Evolutionary conservation across 2,329 filamentous ascomycete genomes (phyloP), one percentile per base, ranked within the genome.

Genomic region (Xylaria sp.): DNA sequence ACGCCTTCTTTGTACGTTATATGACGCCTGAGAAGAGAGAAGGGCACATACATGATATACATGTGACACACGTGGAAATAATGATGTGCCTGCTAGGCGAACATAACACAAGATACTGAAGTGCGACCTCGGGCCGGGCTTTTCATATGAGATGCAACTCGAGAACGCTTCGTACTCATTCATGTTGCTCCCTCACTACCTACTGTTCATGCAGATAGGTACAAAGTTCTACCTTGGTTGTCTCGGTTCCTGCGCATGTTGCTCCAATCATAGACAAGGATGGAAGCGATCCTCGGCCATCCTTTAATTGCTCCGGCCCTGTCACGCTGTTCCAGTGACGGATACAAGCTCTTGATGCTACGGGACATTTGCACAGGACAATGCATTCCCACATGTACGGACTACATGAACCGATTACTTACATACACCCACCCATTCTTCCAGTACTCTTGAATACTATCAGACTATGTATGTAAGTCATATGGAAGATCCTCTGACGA

Each of bases 221-320:
- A 26, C 24, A 26, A 11, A 26, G 11, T 11, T 26, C 24, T 6
- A 6, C 24, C 6, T 34, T 13, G 29, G 29, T 34, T 11, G 29
- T 34, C 16, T 34, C 16, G 29, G 29, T 34, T n/a, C 29, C 29
- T 34, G 29, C 29, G 9, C 11, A n/a, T n/a, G n/a, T 34, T 7
- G 5, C 5, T 7, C 29, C 29, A 34, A 34, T 13, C 11, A 13
- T 7, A 34, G 29, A 34, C 29, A 54, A 45, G 55, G 55, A 44
- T 52, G 8, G 22, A 2, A 44, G 29, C 40, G 44, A 54, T 52
- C 44, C 48, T 43, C 19, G 50, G 52, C 38, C 52, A 57, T 57
- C 57, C 37, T 34, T n/a, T 47, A 58, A 57, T 51, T 46, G 22
- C 40, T 50, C 37, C 29, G 41, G 29, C 37, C 54, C 54, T 54